A percentile compares a stretch with the other conserved stretches of the same genome.
Conservation (phyloP, 2,329 filamentous ascomycete genomes). For the Cercospora sp. region DNA sequence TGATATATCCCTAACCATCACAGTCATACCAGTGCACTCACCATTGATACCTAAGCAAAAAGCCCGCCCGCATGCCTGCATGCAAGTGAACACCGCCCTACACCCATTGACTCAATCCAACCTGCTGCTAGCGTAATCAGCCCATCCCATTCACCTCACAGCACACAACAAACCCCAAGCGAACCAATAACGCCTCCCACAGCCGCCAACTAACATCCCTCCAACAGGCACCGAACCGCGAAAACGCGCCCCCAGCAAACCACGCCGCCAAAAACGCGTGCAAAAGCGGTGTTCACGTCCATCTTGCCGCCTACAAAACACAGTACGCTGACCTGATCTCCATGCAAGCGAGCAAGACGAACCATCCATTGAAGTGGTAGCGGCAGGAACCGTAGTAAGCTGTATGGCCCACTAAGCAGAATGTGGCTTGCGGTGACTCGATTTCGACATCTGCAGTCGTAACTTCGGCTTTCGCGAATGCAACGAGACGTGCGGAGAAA, state of each 20-base stretch:
- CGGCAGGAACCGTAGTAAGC: constrained; percentile 1
- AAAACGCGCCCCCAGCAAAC: not conserved
- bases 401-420: not conserved
- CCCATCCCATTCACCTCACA: not conserved
- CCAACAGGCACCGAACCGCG: not conserved
- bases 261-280: not conserved
- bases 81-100: not conserved
- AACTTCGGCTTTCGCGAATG: not conserved
- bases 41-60: constrained; percentile 5
- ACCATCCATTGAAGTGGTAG: not conserved
- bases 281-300: not conserved
- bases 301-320: not conserved
- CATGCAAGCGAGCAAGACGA: not conserved
- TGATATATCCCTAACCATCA: constrained; percentile 8
- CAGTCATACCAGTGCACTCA: constrained; percentile 3
- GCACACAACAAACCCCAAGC: not conserved
- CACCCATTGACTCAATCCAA: constrained; percentile 5
- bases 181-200: not conserved
- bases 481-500: not conserved
- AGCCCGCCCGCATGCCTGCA: not conserved
- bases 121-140: not conserved
- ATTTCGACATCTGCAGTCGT: constrained; percentile 1
- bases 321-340: not conserved
- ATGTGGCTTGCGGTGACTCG: constrained; percentile 14
- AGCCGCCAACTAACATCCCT: not conserved